Evolutionary conservation across 306 rosid species (phyloP).

Genomic region (Cucumis melo): DNA sequence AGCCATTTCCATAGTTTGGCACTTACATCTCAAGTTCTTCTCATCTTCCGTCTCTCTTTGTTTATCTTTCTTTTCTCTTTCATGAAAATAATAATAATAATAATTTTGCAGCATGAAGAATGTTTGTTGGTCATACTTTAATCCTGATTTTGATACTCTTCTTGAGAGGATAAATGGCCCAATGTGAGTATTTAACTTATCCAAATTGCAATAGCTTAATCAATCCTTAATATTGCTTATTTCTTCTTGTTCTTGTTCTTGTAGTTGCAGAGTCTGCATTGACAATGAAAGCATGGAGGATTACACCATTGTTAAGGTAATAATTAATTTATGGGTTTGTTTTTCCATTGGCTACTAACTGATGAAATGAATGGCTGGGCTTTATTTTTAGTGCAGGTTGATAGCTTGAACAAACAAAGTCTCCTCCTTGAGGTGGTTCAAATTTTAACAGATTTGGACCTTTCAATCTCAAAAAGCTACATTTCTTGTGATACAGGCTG

Average conservation of each 20-base stretch:
- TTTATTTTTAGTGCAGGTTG: conserved; percentile 23
- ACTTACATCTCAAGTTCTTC: neutral
- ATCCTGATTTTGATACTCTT: conserved; percentile 57
- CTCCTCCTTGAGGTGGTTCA: conserved; percentile 65
- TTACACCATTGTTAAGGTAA: conserved; percentile 60
- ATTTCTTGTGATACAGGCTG: conserved; percentile 65
- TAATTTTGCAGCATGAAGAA: conserved; percentile 36
- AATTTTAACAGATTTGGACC: conserved; percentile 58
- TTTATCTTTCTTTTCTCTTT: neutral
- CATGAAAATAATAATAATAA: neutral
- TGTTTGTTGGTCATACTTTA: conserved; percentile 60
- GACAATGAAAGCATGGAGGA: conserved; percentile 58
- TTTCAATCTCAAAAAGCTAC: conserved; percentile 45
- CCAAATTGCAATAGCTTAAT: neutral
- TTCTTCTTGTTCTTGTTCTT: neutral
- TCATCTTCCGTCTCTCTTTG: neutral
- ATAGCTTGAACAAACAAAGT: conserved; percentile 55
- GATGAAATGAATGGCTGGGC: neutral
- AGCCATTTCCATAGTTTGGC: neutral
- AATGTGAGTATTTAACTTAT: conserved; percentile 21
- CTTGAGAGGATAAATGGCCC: conserved; percentile 62
- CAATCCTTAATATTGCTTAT: neutral
- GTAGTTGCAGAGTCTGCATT: conserved; percentile 47
- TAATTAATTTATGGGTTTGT: neutral
- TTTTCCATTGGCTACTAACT: neutral